Percentiles rank a stretch among this genome's conserved stretches.
Evolutionary conservation across 1,284 basidiomycete species (phyloP).

Genomic region (Phellopilus nigrolimitatus): DNA sequence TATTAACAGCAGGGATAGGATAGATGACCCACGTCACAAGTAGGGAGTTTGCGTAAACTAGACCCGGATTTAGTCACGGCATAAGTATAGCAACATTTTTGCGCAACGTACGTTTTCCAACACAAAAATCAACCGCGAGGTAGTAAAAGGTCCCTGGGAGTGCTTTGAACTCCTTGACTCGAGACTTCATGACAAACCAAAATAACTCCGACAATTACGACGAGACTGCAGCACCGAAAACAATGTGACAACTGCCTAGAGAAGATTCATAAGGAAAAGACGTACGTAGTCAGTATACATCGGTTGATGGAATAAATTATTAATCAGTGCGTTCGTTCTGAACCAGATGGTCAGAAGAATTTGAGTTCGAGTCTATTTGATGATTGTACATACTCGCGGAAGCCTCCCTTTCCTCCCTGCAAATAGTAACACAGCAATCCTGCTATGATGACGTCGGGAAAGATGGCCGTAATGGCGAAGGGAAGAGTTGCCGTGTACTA

Average conservation of each 20-base stretch:
- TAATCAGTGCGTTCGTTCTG: conserved; percentile 40
- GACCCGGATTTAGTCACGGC: background rate
- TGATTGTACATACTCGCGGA: conserved; percentile 7
- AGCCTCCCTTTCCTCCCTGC: conserved; percentile 27
- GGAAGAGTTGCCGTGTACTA: conserved; percentile 30
- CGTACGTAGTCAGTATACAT: conserved; percentile 42
- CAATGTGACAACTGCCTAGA: too few relatives aligned
- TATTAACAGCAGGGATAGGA: background rate
- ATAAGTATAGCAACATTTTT: background rate
- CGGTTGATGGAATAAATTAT: conserved; percentile 43
- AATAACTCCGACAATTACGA: conserved; percentile 39
- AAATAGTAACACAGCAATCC: conserved; percentile 35
- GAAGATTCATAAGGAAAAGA: conserved; percentile 7
- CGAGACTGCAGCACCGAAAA: too few relatives aligned
- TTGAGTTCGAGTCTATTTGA: background rate
- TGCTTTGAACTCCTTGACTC: conserved; percentile 34
- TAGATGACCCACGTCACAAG: conserved; percentile 29
- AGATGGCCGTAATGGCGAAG: conserved; percentile 35
- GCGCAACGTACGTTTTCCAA: conserved; percentile 36
- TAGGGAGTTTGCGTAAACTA: conserved; percentile 45
- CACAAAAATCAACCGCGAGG: conserved; percentile 41
- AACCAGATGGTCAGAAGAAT: conserved; percentile 9
- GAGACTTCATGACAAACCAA: too few relatives aligned
- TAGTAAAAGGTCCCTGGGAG: conserved; percentile 38
- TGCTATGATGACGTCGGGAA: conserved; percentile 41